Percentiles rank a stretch among this genome's conserved stretches.
phyloP scores from a whole-genome alignment of 2,329 filamentous ascomycete species.

The Ophiostoma australiae region DNA sequence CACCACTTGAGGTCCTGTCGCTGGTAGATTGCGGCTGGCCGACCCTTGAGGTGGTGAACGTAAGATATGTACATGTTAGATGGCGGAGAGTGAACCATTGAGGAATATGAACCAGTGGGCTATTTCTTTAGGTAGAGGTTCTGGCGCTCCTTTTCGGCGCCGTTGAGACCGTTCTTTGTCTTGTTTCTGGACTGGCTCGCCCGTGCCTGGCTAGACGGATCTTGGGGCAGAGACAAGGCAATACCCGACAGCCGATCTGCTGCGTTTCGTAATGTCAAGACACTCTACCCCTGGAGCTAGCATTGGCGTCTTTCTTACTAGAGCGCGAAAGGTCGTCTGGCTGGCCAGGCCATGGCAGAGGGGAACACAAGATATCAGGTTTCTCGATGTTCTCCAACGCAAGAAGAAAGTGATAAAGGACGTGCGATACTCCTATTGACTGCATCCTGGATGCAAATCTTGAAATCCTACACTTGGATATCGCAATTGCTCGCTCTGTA shows the following conservation, averaged over 20 bases:
- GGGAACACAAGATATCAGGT: neutral
- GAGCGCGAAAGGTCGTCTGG: neutral
- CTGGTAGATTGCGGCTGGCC: neutral
- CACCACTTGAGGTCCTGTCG: neutral
- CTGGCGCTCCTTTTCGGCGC: neutral
- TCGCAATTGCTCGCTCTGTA: neutral
- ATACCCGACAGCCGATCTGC: neutral
- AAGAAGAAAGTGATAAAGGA: neutral
- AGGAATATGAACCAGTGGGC: neutral
- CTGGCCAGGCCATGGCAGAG: neutral
- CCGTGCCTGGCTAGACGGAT: neutral
- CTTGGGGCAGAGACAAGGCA: neutral
- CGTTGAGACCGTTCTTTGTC: constrained; percentile 1
- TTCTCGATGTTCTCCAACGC: neutral
- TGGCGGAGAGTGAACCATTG: neutral
- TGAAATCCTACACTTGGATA: neutral
- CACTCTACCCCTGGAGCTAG: constrained; percentile 4
- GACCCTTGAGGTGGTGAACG: neutral
- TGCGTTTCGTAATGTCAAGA: neutral
- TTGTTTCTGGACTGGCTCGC: neutral
- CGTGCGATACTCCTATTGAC: neutral
- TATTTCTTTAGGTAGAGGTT: neutral
- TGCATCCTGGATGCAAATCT: constrained; percentile 11
- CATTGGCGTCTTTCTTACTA: neutral
- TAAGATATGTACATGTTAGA: neutral